These are phyloP conservation scores for Epithele typhae DNA, from an alignment of 768 basidiomycete genomes.

Conservation along the genomic window DNA sequence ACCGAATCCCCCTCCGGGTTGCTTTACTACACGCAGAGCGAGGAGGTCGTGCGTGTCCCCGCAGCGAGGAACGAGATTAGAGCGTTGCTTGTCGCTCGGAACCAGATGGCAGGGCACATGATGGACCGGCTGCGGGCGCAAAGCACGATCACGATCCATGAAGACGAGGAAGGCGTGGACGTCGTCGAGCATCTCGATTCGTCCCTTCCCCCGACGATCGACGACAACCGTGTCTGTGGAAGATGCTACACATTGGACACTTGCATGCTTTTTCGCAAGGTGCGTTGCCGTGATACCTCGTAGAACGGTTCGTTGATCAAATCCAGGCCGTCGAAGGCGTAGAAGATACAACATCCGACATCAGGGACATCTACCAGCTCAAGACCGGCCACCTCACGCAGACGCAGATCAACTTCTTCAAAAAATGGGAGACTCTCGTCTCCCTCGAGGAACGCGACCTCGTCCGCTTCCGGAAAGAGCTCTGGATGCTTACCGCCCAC, in stretches of 20 bases:
- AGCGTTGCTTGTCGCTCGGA: slow-evolving; percentile 75
- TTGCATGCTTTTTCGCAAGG: slow-evolving; percentile 94
- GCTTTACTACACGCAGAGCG: slow-evolving; percentile 91
- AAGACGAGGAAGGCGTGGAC: neutral
- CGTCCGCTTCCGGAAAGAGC: slow-evolving; percentile 78
- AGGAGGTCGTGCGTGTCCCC: slow-evolving; percentile 81
- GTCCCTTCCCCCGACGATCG: slow-evolving; percentile 85
- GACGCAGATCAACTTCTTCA: slow-evolving; percentile 73
- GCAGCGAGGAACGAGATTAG: slow-evolving; percentile 78
- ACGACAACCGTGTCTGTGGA: slow-evolving; percentile 74
- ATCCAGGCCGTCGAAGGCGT: slow-evolving; percentile 69
- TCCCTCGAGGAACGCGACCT: slow-evolving; percentile 86
- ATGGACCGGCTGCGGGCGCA: slow-evolving; percentile 38
- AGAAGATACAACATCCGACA: slow-evolving; percentile 45
- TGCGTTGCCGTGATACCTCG: slow-evolving; percentile 20
- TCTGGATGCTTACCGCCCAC: slow-evolving; percentile 86
- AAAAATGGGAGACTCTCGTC: slow-evolving; percentile 84
- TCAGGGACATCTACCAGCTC: slow-evolving; percentile 63
- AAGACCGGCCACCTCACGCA: slow-evolving; percentile 80
- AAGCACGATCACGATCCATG: neutral
- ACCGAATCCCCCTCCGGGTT: slow-evolving; percentile 76
- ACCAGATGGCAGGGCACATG: slow-evolving; percentile 80
- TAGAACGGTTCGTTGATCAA: slow-evolving; percentile 6
- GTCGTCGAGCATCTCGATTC: slow-evolving; percentile 32
- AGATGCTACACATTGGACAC: slow-evolving; percentile 79